Evolutionary conservation across 768 basidiomycete genomes (phyloP), one percentile per base, ranked within the genome.

Genomic region (Lentinula edodes): DNA sequence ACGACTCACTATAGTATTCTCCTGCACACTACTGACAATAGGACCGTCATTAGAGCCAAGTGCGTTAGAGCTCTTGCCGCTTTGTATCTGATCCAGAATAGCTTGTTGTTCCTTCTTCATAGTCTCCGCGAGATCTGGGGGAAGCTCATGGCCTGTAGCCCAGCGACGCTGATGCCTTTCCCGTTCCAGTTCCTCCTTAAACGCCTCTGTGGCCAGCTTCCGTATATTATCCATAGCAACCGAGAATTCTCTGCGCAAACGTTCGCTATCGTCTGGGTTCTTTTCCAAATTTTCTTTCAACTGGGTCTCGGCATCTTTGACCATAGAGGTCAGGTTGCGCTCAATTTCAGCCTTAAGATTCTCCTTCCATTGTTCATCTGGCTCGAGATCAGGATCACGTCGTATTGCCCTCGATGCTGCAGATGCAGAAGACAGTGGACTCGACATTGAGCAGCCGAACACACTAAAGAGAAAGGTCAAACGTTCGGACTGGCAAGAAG

Each of bases 91-190:
- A 35, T 60, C 51, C 51, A 36, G 18, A 18, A 60, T 60, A 28
- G 59, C 59, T 28, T 60, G 59, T 23, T 60, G 59, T 34, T 60
- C 59, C 59, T 60, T 60, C 50, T 60, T 50, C 51, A 60, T 60
- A 32, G 20, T 52, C 48, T 51, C 59, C 28, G 45, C 48, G 13
- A 46, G 36, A 23, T 51, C 59, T 38, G 59, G 50, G 12, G 45
- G 39, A 42, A 60, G 39, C 15, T 60, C 70, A 23, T 70, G 68
- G 28, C 80, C 79, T 5, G 77, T 69, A 9, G 76, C 75, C 82
- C 80, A 83, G 1, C 74, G 73, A n/a, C 81, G 75, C 59, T 82
- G 77, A 66, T 78, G 73, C 4, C 82, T 75, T 65, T 86, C 84
- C 8, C 77, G 73, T 39, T 76, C 75, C 41, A 87, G 68, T 20